phyloP scores from a whole-genome alignment of 2,329 filamentous ascomycete species.

The Fulvia fulva region DNA sequence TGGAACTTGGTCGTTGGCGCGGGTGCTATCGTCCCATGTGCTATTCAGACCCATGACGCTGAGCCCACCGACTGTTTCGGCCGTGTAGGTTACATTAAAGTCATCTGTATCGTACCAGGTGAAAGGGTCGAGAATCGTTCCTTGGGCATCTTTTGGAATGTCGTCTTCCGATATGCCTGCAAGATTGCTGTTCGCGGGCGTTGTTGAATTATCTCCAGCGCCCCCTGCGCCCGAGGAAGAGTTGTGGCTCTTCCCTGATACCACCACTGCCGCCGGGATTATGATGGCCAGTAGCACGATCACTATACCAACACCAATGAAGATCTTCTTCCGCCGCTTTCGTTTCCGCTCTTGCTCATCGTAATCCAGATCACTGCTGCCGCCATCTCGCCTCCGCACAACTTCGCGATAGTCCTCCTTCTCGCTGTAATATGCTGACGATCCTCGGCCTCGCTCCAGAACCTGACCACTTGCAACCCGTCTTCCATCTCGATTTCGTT shows the following conservation, averaged over 20 bases:
- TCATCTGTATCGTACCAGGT: slow-evolving; percentile 85
- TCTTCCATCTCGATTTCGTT: slow-evolving; percentile 29
- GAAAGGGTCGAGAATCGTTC: slow-evolving; percentile 80
- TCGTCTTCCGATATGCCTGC: slow-evolving; percentile 41
- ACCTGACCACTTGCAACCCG: slow-evolving; percentile 46
- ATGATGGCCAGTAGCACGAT: slow-evolving; percentile 44
- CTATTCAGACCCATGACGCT: slow-evolving; percentile 84
- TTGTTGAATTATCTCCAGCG: slow-evolving; percentile 21
- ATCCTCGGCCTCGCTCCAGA: slow-evolving; percentile 36
- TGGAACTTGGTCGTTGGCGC: slow-evolving; percentile 75
- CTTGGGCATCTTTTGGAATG: slow-evolving; percentile 58
- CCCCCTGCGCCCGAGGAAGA: slow-evolving; percentile 13
- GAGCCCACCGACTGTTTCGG: slow-evolving; percentile 77
- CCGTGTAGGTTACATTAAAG: slow-evolving; percentile 93
- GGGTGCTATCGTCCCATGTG: slow-evolving; percentile 77
- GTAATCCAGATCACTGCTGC: slow-evolving; percentile 33
- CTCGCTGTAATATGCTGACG: slow-evolving; percentile 37
- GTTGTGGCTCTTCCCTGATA: slow-evolving; percentile 40
- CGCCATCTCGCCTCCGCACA: slow-evolving; percentile 40
- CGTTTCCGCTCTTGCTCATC: slow-evolving; percentile 41
- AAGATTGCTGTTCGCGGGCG: slow-evolving; percentile 45
- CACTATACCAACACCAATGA: slow-evolving; percentile 38
- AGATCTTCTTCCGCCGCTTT: slow-evolving; percentile 53
- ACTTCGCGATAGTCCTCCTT: slow-evolving; percentile 40
- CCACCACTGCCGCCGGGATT: slow-evolving; percentile 45